Conservation (phyloP, 805 yeast genomes). For the Myxozyma monticola region DNA sequence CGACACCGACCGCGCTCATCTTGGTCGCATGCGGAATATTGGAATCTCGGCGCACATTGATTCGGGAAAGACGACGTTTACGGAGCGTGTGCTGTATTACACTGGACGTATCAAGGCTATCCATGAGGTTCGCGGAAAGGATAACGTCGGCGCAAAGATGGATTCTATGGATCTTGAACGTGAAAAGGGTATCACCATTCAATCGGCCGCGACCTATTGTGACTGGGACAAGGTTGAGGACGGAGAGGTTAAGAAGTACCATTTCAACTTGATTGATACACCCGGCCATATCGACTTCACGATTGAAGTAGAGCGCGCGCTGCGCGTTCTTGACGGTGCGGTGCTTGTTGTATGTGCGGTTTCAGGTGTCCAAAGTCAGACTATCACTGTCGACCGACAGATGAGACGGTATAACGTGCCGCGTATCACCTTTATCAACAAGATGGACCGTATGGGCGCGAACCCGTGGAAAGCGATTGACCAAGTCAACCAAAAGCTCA, state of each 20-base stretch:
- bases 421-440: constrained; percentile 90
- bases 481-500: constrained; percentile 82
- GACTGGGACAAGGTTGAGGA: constrained; percentile 59
- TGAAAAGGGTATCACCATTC: constrained; percentile 98
- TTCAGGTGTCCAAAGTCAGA: constrained; percentile 96
- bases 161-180: constrained; percentile 98
- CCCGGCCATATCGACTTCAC: constrained; percentile 99
- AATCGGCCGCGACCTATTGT: constrained; percentile 98
- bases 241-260: constrained; percentile 60
- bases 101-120: constrained; percentile 97
- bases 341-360: constrained; percentile 98
- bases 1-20: constrained; percentile 43
- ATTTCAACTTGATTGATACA: constrained; percentile 93
- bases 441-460: constrained; percentile 99
- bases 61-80: constrained; percentile 96
- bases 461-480: constrained; percentile 94
- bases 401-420: constrained; percentile 99
- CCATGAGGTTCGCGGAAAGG: constrained; percentile 90
- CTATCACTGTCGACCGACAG: constrained; percentile 98
- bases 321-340: constrained; percentile 97
- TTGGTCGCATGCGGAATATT: constrained; percentile 76
- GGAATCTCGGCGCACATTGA: constrained; percentile 99
- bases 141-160: constrained; percentile 98
- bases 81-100: constrained; percentile 93
- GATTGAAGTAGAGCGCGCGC: constrained; percentile 97